phyloP scores from a whole-genome alignment of 306 rosid genomes.

The Trichosanthes cucumerina region DNA sequence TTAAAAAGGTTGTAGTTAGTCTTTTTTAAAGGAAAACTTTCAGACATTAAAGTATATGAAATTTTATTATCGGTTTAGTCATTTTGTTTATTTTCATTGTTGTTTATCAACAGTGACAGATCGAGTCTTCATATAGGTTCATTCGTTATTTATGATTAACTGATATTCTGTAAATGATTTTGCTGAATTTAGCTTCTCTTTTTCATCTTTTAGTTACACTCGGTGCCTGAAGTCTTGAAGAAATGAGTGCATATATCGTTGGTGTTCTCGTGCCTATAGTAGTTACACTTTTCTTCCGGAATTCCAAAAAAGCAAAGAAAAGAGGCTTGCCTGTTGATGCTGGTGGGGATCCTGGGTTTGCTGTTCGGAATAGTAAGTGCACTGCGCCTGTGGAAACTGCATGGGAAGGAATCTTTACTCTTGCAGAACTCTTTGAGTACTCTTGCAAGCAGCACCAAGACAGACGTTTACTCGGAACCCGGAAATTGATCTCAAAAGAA shows the following conservation, averaged over 20 bases:
- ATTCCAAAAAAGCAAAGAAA: constrained; percentile 37
- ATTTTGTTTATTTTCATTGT: not conserved
- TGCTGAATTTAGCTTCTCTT: not conserved
- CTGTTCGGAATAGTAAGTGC: constrained; percentile 49
- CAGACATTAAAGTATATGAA: not conserved
- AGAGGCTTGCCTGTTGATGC: constrained; percentile 55
- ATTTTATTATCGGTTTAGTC: not conserved
- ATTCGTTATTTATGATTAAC: not conserved
- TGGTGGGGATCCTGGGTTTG: constrained; percentile 54
- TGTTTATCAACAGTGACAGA: not conserved
- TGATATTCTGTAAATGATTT: not conserved
- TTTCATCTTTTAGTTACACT: constrained; percentile 2
- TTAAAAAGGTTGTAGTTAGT: not conserved
- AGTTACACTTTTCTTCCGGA: constrained; percentile 39
- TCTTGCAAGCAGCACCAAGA: constrained; percentile 41
- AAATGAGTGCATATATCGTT: constrained; percentile 52
- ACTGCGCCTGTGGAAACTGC: constrained; percentile 35
- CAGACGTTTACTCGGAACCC: constrained; percentile 63
- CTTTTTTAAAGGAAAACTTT: not conserved
- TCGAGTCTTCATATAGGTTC: not conserved
- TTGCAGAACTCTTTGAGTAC: constrained; percentile 70
- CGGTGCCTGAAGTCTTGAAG: constrained; percentile 5
- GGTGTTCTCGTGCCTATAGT: constrained; percentile 57
- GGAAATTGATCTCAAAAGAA: constrained; percentile 53
- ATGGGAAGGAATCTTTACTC: constrained; percentile 73